Evolutionary conservation across 345 rosid genomes (phyloP).

Genomic region (Rubroshorea leprosula): DNA sequence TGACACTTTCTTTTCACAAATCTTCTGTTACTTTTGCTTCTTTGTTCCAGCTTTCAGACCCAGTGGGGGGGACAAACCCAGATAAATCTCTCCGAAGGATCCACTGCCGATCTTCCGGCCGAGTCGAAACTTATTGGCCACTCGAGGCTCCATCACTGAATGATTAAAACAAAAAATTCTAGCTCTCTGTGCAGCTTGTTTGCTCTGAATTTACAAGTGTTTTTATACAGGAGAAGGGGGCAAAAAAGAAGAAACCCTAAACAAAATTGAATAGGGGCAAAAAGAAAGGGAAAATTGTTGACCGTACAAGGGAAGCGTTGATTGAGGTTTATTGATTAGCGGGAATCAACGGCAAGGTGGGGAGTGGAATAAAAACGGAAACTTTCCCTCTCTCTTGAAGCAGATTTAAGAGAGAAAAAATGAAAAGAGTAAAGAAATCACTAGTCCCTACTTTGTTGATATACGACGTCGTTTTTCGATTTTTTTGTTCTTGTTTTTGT

Average conservation of each 20-base stretch:
- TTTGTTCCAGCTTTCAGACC: too few relatives aligned
- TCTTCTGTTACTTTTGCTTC: too few relatives aligned
- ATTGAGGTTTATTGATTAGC: not conserved
- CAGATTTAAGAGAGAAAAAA: not conserved
- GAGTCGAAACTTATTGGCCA: constrained; percentile 83
- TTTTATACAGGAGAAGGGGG: not conserved
- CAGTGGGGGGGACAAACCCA: constrained; percentile 59
- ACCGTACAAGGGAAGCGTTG: not conserved
- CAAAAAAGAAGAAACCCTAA: not conserved
- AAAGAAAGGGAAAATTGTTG: not conserved
- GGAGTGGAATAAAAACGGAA: not conserved
- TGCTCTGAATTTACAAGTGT: not conserved
- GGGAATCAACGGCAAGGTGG: constrained; percentile 11
- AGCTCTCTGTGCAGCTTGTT: not conserved
- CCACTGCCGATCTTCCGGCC: constrained; percentile 98
- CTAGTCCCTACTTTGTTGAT: too few relatives aligned
- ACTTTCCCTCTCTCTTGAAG: not conserved
- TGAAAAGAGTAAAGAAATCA: not conserved
- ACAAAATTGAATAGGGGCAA: not conserved
- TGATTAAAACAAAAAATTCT: not conserved
- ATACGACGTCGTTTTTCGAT: too few relatives aligned
- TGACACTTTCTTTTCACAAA: too few relatives aligned
- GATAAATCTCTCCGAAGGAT: constrained; percentile 96
- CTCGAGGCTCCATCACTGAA: constrained; percentile 59
- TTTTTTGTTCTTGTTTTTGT: too few relatives aligned